Evolutionary conservation across 345 rosid genomes (phyloP).

Genomic region (Eucalyptus fibrosa): DNA sequence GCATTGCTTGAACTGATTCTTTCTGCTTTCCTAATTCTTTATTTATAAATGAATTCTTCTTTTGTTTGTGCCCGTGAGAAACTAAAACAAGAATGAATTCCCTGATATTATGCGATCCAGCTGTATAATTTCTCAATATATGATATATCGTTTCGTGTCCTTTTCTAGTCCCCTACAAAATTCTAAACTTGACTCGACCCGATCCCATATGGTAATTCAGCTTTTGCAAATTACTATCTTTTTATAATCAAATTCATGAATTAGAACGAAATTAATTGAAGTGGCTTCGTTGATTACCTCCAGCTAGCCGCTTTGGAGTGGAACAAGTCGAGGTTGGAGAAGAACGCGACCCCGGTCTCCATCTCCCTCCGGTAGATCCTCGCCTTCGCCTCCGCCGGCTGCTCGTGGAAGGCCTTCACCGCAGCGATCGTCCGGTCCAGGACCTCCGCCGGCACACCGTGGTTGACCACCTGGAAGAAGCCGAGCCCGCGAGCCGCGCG

Average conservation of each 20-base stretch:
- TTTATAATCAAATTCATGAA: not conserved
- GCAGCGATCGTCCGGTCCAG: conserved; percentile 2
- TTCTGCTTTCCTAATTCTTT: not conserved
- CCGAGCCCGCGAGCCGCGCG: conserved; percentile 2
- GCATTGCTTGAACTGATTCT: not conserved
- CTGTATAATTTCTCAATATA: not conserved
- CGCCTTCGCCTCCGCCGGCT: conserved; percentile 18
- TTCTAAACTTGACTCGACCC: not conserved
- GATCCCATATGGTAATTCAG: not conserved
- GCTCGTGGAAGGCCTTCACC: conserved; percentile 11
- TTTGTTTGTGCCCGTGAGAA: not conserved
- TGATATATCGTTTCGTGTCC: not conserved
- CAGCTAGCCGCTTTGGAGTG: conserved; percentile 41
- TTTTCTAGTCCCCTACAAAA: not conserved
- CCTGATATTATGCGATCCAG: not conserved
- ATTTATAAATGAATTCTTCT: not conserved
- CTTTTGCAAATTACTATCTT: not conserved
- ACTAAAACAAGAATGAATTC: too few relatives aligned
- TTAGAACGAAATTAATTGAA: not conserved
- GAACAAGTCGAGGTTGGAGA: conserved; percentile 30
- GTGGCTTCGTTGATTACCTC: conserved; percentile 11
- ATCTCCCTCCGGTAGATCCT: conserved; percentile 3
- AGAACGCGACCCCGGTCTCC: conserved; percentile 7
- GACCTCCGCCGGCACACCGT: not conserved
- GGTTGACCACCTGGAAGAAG: not conserved